Base-by-base conservation (phyloP, 306 rosid species). In the Benincasa hispida region DNA sequence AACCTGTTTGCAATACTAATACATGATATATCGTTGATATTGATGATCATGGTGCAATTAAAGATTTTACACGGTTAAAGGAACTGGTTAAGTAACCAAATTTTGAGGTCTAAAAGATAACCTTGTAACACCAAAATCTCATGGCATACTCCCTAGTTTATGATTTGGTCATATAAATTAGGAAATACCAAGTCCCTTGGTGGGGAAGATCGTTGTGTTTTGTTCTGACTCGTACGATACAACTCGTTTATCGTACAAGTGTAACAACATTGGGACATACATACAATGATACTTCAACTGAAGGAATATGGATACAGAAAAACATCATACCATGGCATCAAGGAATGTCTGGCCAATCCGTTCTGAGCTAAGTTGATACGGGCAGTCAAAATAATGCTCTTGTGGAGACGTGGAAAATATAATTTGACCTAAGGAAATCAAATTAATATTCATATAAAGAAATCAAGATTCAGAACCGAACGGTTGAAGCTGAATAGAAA, bases 331-430 rank as follows among this genome's bases (percentile, higher is more conserved):
- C 92, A 24, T 76, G 30, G 97, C 99, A 78, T 92, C 97, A 41
- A 87, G 95, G 83, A 87, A 94, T 41, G 97, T 94, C 83, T 94
- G 99, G 80, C 97, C 91, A 65, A 82, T 84, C n/a, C 70, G 76
- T 86, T 86, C 87, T 72, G 97, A 94, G 87, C 97, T 88, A 75
- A 90, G 85, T 84, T 94, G 99, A 82, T 80, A 94, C 45, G 97
- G 99, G 79, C 96, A 94, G 53, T 94, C 92, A 78, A 94, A 94
- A 75, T 87, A 94, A 81, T 92, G 99, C 82, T 94, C 99, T 82
- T 92, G 99, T 11, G 97, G 97, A 79, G 86, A 82, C 45, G 96
- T 89, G 75, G 97, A 87, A 86, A 86, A 94, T 42, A 86, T 47
- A 13, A 88, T 74, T 68, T 50, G 77, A 81, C 93, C 99, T 95